Evolutionary conservation across 2,329 filamentous ascomycete species (phyloP).

Genomic region (Aureobasidium uvarum): DNA sequence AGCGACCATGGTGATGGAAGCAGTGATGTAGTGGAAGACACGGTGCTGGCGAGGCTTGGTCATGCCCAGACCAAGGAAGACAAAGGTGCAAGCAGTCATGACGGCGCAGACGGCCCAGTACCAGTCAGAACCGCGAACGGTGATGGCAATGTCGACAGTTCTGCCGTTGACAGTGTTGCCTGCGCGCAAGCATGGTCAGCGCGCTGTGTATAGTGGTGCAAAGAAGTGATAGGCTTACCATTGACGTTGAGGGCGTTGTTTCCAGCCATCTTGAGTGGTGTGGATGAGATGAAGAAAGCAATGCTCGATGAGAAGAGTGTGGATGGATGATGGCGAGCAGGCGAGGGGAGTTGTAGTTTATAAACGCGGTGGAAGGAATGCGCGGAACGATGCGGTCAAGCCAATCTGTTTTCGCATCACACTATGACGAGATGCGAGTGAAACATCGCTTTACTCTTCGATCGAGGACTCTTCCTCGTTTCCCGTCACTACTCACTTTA

Average conservation of each 20-base stretch:
- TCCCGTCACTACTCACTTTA: slow-evolving; percentile 1
- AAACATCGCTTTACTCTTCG: slow-evolving; percentile 5
- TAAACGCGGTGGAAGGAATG: slow-evolving; percentile 7
- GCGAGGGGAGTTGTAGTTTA: slow-evolving; percentile 3
- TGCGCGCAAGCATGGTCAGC: slow-evolving; percentile 29
- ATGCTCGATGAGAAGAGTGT: background rate
- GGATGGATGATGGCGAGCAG: background rate
- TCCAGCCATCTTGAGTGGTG: slow-evolving; percentile 29
- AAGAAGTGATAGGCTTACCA: slow-evolving; percentile 32
- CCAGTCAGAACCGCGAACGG: slow-evolving; percentile 59
- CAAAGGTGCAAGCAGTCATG: slow-evolving; percentile 57
- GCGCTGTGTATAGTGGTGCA: background rate
- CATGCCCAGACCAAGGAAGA: slow-evolving; percentile 53
- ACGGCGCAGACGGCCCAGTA: slow-evolving; percentile 62
- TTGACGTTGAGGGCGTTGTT: slow-evolving; percentile 53
- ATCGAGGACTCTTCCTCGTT: slow-evolving; percentile 9
- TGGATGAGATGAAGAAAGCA: background rate
- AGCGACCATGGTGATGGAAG: slow-evolving; percentile 57
- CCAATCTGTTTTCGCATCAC: background rate
- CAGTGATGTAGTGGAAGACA: slow-evolving; percentile 64
- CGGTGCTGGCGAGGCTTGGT: slow-evolving; percentile 57
- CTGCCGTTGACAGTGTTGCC: slow-evolving; percentile 48
- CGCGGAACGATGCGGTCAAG: background rate
- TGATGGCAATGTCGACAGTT: slow-evolving; percentile 57
- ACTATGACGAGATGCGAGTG: slow-evolving; percentile 6